Conservation (phyloP, 768 basidiomycete genomes). For the Strobilomyces echinocephalus region DNA sequence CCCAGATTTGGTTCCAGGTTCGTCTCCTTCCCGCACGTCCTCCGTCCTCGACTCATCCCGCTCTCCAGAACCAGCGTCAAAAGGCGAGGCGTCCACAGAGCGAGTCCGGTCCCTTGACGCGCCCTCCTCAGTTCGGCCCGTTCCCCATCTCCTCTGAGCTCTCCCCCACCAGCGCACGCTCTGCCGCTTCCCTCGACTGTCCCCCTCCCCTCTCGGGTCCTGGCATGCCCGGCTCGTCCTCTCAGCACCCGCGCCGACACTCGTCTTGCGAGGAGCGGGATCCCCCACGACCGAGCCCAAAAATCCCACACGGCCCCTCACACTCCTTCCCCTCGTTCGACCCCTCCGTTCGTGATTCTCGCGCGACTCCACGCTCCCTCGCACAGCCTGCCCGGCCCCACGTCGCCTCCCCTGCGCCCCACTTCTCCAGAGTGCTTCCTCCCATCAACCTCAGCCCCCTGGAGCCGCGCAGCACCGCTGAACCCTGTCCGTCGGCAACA, state of each 20-base stretch:
- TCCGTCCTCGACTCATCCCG: slow-evolving; percentile 1
- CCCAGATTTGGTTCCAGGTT: slow-evolving; percentile 88
- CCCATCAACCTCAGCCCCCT: slow-evolving; percentile 20
- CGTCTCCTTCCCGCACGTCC: slow-evolving; percentile 2
- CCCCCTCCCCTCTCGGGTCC: slow-evolving; percentile 50
- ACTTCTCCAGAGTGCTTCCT: slow-evolving; percentile 27
- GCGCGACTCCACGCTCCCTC: slow-evolving; percentile 7
- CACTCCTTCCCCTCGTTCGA: slow-evolving; percentile 10
- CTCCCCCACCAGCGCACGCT: slow-evolving; percentile 12
- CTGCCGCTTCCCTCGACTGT: slow-evolving; percentile 31
- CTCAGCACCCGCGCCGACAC: slow-evolving; percentile 11
- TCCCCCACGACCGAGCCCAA: slow-evolving; percentile 13
- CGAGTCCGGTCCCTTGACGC: slow-evolving; percentile 49
- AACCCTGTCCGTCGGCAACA: slow-evolving; percentile 19
- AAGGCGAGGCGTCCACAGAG: slow-evolving; percentile 75
- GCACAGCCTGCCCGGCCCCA: slow-evolving; percentile 8
- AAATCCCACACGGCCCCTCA: not conserved
- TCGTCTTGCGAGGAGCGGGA: slow-evolving; percentile 20
- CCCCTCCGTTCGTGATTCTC: slow-evolving; percentile 10
- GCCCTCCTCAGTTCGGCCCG: slow-evolving; percentile 59
- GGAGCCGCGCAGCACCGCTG: slow-evolving; percentile 14
- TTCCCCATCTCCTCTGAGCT: slow-evolving; percentile 39
- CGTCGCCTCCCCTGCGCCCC: slow-evolving; percentile 20
- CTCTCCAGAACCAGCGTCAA: slow-evolving; percentile 74
- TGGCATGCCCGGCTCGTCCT: slow-evolving; percentile 43